Percentiles rank a stretch among this genome's conserved stretches.
Conservation (phyloP, 768 basidiomycete genomes). For the Tulasnella sp. region DNA sequence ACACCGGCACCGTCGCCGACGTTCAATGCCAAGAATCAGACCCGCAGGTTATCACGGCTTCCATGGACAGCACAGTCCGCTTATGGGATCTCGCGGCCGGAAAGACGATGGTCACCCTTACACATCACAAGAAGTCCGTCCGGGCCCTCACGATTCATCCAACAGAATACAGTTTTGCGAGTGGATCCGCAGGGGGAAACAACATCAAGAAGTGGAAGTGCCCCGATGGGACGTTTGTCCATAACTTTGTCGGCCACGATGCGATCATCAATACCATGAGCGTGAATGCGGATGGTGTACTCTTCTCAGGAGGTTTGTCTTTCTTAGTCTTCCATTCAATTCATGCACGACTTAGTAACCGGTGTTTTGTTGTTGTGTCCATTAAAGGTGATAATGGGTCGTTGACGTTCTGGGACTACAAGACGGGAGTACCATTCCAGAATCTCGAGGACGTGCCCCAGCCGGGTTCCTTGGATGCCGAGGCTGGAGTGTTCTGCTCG, state of each 20-base stretch:
- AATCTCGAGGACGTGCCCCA: slow-evolving; percentile 89
- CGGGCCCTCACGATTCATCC: slow-evolving; percentile 91
- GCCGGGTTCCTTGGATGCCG: slow-evolving; percentile 95
- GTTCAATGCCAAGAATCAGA: slow-evolving; percentile 96
- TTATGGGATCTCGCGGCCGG: slow-evolving; percentile 98
- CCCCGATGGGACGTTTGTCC: slow-evolving; percentile 90
- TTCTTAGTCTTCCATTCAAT: too few relatives aligned
- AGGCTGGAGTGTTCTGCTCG: slow-evolving; percentile 93
- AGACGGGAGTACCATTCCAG: slow-evolving; percentile 91
- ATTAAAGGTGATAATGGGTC: slow-evolving; percentile 78
- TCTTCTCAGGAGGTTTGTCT: slow-evolving; percentile 80
- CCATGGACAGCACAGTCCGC: slow-evolving; percentile 94
- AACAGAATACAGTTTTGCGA: slow-evolving; percentile 92
- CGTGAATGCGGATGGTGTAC: slow-evolving; percentile 90
- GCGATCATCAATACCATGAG: slow-evolving; percentile 94
- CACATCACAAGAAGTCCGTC: slow-evolving; percentile 99
- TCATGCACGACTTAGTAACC: not conserved
- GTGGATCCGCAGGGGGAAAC: slow-evolving; percentile 94
- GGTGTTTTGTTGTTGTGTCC: not conserved
- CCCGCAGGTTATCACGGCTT: slow-evolving; percentile 95
- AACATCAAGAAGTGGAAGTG: slow-evolving; percentile 99
- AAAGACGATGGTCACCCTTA: slow-evolving; percentile 90
- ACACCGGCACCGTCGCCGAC: slow-evolving; percentile 90
- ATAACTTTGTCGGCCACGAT: slow-evolving; percentile 93
- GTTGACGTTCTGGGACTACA: slow-evolving; percentile 87